phyloP scores from a whole-genome alignment of 257 asterid genomes.

The Craterostigma plantagineum region DNA sequence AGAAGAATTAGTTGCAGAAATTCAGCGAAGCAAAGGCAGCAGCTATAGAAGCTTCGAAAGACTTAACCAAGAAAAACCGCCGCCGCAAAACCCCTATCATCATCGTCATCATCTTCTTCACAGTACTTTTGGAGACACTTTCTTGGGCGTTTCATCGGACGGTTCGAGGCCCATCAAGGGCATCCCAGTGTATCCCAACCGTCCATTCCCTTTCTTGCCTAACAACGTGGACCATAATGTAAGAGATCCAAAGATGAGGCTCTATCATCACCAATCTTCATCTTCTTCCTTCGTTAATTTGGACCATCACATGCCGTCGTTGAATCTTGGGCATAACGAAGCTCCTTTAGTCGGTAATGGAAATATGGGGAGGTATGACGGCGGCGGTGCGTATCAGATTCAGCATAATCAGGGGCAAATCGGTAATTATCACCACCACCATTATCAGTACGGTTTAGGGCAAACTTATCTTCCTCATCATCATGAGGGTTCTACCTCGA shows the following conservation, averaged over 20 bases:
- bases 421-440: no score
- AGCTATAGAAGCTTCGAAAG: not conserved
- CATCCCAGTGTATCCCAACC: constrained; percentile 8
- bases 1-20: not conserved
- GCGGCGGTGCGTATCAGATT: constrained; percentile 9
- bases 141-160: not conserved
- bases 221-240: not conserved
- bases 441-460: not conserved
- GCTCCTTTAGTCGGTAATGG: constrained; percentile 7
- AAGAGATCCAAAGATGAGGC: constrained; percentile 18
- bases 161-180: constrained; percentile 5
- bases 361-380: not conserved
- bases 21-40: not conserved
- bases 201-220: constrained; percentile 6
- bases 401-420: constrained; percentile 2
- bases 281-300: no score
- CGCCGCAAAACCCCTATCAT: constrained; percentile 6
- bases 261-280: constrained; percentile 9
- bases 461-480: constrained; percentile 12
- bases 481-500: constrained; percentile 19
- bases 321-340: constrained; percentile 17
- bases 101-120: not conserved
- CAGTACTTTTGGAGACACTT: not conserved
- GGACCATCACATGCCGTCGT: constrained; percentile 25
- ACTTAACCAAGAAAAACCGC: not conserved